Evolutionary conservation across 108 stramenopile species (phyloP).

Genomic region (Cyclotella kingstonii): DNA sequence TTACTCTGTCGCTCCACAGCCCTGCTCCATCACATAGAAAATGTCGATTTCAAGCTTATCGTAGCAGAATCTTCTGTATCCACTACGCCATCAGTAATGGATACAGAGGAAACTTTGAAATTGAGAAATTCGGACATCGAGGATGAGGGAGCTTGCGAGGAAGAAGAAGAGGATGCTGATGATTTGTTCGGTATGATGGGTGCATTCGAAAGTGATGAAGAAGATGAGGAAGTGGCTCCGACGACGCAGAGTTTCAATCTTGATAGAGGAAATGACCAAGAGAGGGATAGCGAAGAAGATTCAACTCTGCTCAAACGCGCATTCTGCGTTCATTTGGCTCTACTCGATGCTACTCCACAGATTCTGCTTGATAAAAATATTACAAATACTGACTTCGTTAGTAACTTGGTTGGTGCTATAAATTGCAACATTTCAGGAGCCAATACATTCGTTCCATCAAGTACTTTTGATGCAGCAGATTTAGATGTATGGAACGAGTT

Average conservation of each 20-base stretch:
- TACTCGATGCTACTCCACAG: constrained; percentile 13
- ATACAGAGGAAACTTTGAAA: background rate
- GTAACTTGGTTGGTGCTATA: background rate
- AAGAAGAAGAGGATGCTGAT: constrained; percentile 21
- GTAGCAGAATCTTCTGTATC: background rate
- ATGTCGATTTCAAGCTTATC: constrained; percentile 3
- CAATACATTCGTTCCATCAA: background rate
- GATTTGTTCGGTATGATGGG: constrained; percentile 31
- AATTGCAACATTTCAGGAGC: background rate
- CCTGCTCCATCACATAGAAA: constrained; percentile 21
- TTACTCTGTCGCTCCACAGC: constrained; percentile 15
- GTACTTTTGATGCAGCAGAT: background rate
- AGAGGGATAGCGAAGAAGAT: constrained; percentile 26
- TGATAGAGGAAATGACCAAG: background rate
- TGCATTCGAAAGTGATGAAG: constrained; percentile 17
- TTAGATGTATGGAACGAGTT: constrained; percentile 8
- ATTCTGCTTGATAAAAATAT: background rate
- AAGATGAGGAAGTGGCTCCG: constrained; percentile 2
- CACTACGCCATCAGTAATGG: background rate
- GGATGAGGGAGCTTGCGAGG: constrained; percentile 1
- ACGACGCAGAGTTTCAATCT: background rate
- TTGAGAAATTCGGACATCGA: background rate
- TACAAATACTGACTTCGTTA: background rate
- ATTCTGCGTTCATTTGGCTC: constrained; percentile 31
- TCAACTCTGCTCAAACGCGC: constrained; percentile 36